Base-by-base conservation (phyloP, 202 grass and related monocot species). In the Zoysia matrella region DNA sequence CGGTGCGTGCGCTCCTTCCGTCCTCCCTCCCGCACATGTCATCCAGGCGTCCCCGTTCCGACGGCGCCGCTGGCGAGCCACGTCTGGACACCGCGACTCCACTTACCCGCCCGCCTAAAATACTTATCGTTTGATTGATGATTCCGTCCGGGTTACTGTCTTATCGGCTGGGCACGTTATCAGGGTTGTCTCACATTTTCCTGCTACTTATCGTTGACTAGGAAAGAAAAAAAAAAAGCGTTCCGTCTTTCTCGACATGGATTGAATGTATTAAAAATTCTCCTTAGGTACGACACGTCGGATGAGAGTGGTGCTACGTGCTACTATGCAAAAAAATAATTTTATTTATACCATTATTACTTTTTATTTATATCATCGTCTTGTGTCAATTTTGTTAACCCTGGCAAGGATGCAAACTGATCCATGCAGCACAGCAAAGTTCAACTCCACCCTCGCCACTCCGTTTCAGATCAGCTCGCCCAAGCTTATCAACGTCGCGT, bases 1-100 rank as follows among this genome's bases (percentile, higher is more conserved):
- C 73, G 55, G 3, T 60, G 73, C 6, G 5, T 60, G 3, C 52
- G 72, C 30, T 36, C 30, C 30, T 36, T 36, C 30, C 30, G 30
- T 36, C 30, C 30, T 36, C 30, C 0, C 15, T 7, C n/a, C 36
- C 42, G 76, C 76, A 52, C 76, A 80, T 74, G 61, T 52, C 71
- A 86, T 48, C 62, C 76, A 60, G 84, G 84, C 80, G 70, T 68
- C 83, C 61, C n/a, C 3, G 14, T 51, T 67, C 42, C 48, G n/a
- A 49, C 11, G 5, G 43, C 3, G 76, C 14, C 11, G 76, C 60
- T 80, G 77, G 76, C 77, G 70, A 68, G 52, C 5, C 58, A 3
- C 49, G 85, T 7, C 67, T 60, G 74, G 72, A 3, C 15, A 15
- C 57, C 52, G 50, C 16, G 11, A 46, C 74, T 48, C 60, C 73